Conservation (phyloP, 768 basidiomycete species). For the Serendipita indica region DNA sequence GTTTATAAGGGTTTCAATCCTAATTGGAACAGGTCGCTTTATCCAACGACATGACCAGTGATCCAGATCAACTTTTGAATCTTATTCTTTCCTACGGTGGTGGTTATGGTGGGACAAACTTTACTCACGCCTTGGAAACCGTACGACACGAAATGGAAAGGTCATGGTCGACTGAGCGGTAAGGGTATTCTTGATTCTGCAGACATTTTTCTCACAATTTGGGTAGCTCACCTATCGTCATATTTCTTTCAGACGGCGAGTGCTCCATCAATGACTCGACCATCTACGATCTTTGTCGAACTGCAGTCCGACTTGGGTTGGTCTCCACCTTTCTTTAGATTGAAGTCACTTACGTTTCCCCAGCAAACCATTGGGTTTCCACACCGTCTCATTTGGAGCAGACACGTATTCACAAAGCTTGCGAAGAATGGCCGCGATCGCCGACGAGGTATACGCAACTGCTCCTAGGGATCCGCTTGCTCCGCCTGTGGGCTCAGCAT, state of each 20-base stretch:
- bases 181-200: not conserved
- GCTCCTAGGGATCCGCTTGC: slow-evolving; percentile 29
- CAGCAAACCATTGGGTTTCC: slow-evolving; percentile 44
- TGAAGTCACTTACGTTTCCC: not conserved
- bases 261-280: slow-evolving; percentile 26
- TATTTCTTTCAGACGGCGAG: slow-evolving; percentile 46
- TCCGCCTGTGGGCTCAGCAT: slow-evolving; percentile 23
- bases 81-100: slow-evolving; percentile 22
- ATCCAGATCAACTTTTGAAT: slow-evolving; percentile 31
- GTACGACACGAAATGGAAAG: slow-evolving; percentile 29
- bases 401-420: slow-evolving; percentile 20
- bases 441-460: slow-evolving; percentile 31
- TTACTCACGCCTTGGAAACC: slow-evolving; percentile 25
- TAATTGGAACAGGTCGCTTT: slow-evolving; percentile 16
- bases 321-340: not conserved
- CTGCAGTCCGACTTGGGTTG: slow-evolving; percentile 34
- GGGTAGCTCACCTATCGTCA: slow-evolving; percentile 33
- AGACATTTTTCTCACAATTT: slow-evolving; percentile 4
- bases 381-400: slow-evolving; percentile 40
- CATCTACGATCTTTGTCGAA: slow-evolving; percentile 29
- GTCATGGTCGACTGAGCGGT: slow-evolving; percentile 40
- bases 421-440: slow-evolving; percentile 38
- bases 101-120: slow-evolving; percentile 30
- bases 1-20: not conserved
- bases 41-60: slow-evolving; percentile 33